Percentiles rank a stretch among this genome's conserved stretches.
Evolutionary conservation across 2,329 filamentous ascomycete species (phyloP).

Genomic region (Colletotrichum lini): DNA sequence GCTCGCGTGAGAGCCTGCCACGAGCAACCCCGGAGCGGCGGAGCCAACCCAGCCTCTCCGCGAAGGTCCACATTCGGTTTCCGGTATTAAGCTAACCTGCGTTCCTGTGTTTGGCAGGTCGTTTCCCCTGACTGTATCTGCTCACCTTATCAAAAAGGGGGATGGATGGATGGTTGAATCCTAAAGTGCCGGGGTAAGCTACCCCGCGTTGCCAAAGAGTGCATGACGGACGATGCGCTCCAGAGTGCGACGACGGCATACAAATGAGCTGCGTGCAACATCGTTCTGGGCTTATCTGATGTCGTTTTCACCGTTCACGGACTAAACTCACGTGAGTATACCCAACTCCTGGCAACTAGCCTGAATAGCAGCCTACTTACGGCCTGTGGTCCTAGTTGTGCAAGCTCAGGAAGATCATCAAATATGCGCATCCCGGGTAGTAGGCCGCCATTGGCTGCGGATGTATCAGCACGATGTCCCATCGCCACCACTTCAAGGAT

Average conservation of each 20-base stretch:
- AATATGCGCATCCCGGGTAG: conserved; percentile 30
- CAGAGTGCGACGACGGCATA: neutral
- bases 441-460: neutral
- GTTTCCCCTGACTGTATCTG: neutral
- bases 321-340: neutral
- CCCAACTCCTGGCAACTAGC: neutral
- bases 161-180: neutral
- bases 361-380: neutral
- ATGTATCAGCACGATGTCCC: neutral
- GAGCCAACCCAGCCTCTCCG: neutral
- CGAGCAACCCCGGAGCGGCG: neutral
- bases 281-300: neutral
- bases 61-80: neutral
- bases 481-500: neutral
- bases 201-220: conserved; percentile 4
- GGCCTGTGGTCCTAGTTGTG: too few relatives aligned
- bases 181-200: neutral
- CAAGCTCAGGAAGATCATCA: neutral
- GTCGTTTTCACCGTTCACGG: too few relatives aligned
- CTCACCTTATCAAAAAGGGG: neutral
- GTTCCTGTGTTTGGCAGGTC: neutral
- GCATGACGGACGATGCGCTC: neutral
- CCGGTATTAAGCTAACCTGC: neutral
- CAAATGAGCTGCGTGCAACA: neutral
- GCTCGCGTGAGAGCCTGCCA: too few relatives aligned